Conservation (phyloP, 73 alveolate genomes). For the Tetrahymena thermophila region DNA sequence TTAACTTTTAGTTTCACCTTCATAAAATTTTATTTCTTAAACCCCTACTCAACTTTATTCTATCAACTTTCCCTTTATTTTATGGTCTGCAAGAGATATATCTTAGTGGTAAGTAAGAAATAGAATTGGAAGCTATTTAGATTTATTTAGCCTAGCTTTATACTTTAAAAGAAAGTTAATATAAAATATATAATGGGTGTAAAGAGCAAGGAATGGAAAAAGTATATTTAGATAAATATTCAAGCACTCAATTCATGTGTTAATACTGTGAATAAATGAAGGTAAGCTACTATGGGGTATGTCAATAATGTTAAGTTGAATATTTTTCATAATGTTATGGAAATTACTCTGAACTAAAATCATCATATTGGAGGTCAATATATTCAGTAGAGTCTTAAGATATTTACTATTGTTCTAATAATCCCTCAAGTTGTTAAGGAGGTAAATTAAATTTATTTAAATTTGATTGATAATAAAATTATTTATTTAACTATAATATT, state of each 20-base stretch:
- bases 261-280: background rate
- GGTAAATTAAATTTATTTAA: background rate
- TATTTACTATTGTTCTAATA: background rate
- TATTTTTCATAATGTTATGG: background rate
- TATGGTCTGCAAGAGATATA: background rate
- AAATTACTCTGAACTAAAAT: background rate
- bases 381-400: background rate
- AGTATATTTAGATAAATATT: background rate
- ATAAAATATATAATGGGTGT: background rate
- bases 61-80: background rate
- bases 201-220: background rate
- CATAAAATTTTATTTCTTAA: background rate
- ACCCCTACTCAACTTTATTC: background rate
- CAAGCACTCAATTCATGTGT: background rate
- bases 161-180: background rate
- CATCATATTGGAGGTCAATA: background rate
- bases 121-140: too few relatives aligned
- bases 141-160: too few relatives aligned
- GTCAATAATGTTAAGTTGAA: background rate
- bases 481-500: too few relatives aligned
- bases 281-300: background rate
- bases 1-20: background rate
- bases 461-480: too few relatives aligned
- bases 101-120: background rate
- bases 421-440: background rate